Percentiles rank a stretch among this genome's conserved stretches.
Evolutionary conservation across 306 rosid genomes (phyloP).

Genomic region (Senna tora): DNA sequence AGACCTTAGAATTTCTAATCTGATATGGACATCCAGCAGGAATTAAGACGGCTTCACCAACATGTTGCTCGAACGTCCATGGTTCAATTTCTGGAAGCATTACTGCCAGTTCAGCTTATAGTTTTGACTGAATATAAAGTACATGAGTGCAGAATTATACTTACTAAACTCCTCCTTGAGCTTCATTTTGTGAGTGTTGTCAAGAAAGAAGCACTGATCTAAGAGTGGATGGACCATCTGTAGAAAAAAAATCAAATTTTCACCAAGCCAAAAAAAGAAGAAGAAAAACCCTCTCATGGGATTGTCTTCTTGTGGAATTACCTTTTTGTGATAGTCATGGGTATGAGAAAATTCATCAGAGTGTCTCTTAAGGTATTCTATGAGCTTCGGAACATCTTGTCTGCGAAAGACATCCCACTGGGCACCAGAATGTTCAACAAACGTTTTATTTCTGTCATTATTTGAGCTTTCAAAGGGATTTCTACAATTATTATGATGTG

Average conservation of each 20-base stretch:
- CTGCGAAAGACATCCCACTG: conserved; percentile 94
- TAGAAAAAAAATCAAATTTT: conserved; percentile 40
- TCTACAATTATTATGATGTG: conserved; percentile 36
- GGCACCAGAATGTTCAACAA: conserved; percentile 49
- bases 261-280: conserved; percentile 24
- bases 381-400: conserved; percentile 87
- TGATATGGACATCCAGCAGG: conserved; percentile 99
- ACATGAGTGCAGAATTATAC: conserved; percentile 29
- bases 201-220: conserved; percentile 81
- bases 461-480: conserved; percentile 36
- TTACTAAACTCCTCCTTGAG: conserved; percentile 92
- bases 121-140: conserved; percentile 24
- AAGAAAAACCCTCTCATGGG: conserved; percentile 25
- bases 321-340: conserved; percentile 56
- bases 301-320: conserved; percentile 44
- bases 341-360: conserved; percentile 52
- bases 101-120: conserved; percentile 30
- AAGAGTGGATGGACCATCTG: conserved; percentile 91
- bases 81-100: conserved; percentile 84
- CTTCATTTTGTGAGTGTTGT: conserved; percentile 67
- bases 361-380: conserved; percentile 78
- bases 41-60: conserved; percentile 95
- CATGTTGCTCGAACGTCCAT: conserved; percentile 90
- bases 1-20: conserved; percentile 86
- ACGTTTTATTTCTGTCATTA: conserved; percentile 36